Conservation (phyloP, 2,329 filamentous ascomycete species). For the Talaromyces sp. region DNA sequence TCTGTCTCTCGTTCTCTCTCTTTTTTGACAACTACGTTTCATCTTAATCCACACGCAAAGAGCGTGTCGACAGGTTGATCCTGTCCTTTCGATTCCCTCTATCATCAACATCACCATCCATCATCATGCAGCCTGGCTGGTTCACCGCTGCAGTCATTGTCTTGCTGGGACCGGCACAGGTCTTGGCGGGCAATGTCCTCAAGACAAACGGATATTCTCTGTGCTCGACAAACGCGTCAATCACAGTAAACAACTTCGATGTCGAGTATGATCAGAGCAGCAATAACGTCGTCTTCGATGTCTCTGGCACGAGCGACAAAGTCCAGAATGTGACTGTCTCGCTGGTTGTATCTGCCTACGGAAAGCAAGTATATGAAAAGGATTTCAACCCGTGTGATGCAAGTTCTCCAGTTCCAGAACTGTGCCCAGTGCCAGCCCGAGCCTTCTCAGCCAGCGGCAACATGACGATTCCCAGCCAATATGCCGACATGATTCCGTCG, state of each 20-base stretch:
- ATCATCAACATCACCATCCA: background rate
- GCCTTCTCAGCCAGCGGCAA: constrained; percentile 69
- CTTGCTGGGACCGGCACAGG: constrained; percentile 32
- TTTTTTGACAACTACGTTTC: background rate
- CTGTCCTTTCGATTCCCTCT: constrained; percentile 21
- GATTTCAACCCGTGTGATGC: constrained; percentile 77
- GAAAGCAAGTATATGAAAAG: constrained; percentile 72
- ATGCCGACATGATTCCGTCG: constrained; percentile 71
- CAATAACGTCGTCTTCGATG: constrained; percentile 73
- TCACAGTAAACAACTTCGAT: constrained; percentile 70
- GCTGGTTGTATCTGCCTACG: constrained; percentile 79
- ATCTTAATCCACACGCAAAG: constrained; percentile 14
- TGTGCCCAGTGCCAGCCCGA: constrained; percentile 82
- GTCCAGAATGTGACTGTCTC: constrained; percentile 76
- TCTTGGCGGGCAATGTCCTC: constrained; percentile 67
- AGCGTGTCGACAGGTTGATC: constrained; percentile 27
- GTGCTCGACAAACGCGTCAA: constrained; percentile 57
- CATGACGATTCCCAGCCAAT: constrained; percentile 68
- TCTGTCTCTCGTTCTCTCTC: background rate
- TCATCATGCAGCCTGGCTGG: constrained; percentile 16
- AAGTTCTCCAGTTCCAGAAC: constrained; percentile 62
- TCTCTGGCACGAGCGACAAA: constrained; percentile 70
- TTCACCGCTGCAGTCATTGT: constrained; percentile 14
- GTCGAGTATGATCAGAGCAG: constrained; percentile 75
- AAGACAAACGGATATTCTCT: constrained; percentile 76